These are phyloP conservation scores for Nyssa sinensis DNA, from an alignment of 148 eudicot genomes.

Conservation along the genomic window DNA sequence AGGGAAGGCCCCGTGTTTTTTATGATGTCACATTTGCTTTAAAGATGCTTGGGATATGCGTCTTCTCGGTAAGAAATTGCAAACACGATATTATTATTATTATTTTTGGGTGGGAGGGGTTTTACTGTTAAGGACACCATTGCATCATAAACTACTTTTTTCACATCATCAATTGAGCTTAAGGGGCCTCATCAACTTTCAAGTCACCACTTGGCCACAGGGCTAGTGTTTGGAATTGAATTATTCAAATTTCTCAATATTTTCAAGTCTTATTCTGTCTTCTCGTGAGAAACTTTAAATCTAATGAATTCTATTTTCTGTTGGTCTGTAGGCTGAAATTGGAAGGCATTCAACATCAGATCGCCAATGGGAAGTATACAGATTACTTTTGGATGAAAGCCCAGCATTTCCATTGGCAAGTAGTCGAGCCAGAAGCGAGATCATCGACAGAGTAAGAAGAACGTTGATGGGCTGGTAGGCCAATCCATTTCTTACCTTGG, in stretches of 20 bases:
- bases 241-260: too few species aligned
- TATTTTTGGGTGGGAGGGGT: too few species aligned
- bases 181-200: too few species aligned
- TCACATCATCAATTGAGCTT: too few species aligned
- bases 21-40: slow-evolving; percentile 71
- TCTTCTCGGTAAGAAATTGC: slow-evolving; percentile 77
- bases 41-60: slow-evolving; percentile 68
- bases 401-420: slow-evolving; percentile 45
- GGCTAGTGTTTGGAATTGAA: too few species aligned
- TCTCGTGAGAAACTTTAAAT: too few species aligned
- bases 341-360: slow-evolving; percentile 65
- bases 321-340: slow-evolving; percentile 76
- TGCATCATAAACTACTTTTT: too few species aligned
- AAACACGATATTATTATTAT: too few species aligned
- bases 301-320: background rate
- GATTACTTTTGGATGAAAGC: slow-evolving; percentile 66
- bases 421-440: slow-evolving; percentile 49
- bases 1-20: slow-evolving; percentile 78
- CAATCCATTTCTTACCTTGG: background rate
- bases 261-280: too few species aligned
- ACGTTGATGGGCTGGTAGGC: slow-evolving; percentile 80
- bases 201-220: too few species aligned
- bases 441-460: slow-evolving; percentile 75
- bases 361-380: slow-evolving; percentile 84
- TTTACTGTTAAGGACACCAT: too few species aligned